Conservation (phyloP, 1,139 yeast genomes). For the Pichia sp. region DNA sequence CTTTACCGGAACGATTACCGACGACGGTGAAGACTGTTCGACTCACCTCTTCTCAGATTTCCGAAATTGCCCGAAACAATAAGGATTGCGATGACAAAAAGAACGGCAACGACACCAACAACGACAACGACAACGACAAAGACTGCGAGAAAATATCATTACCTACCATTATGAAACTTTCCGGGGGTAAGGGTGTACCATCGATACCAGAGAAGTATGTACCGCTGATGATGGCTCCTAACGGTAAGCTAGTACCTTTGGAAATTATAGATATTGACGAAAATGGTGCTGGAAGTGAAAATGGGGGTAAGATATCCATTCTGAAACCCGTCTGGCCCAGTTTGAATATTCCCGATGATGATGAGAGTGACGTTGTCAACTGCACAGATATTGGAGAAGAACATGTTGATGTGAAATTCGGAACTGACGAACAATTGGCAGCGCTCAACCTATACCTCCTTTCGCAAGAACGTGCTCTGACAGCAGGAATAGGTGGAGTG, state of each 20-base stretch:
- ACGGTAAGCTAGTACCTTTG: constrained; percentile 17
- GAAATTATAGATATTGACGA: background rate
- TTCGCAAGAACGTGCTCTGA: constrained; percentile 11
- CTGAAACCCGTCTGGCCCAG: too few species aligned
- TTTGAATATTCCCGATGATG: background rate
- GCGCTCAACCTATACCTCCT: constrained; percentile 17
- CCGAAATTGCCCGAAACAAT: too few species aligned
- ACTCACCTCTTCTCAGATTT: too few species aligned
- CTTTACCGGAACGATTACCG: too few species aligned
- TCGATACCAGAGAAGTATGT: constrained; percentile 21
- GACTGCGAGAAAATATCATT: constrained; percentile 13
- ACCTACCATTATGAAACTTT: too few species aligned
- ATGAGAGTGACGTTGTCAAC: background rate
- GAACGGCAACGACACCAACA: background rate
- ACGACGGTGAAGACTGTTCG: too few species aligned
- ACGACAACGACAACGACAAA: background rate
- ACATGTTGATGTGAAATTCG: constrained; percentile 1
- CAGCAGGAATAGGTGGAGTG: too few species aligned
- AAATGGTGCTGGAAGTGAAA: background rate
- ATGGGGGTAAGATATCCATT: too few species aligned
- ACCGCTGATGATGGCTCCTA: constrained; percentile 26
- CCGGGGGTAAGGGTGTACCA: constrained; percentile 16
- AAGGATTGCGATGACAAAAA: too few species aligned
- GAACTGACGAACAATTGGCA: constrained; percentile 15
- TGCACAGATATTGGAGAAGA: background rate